Evolutionary conservation across 805 yeast genomes (phyloP).

Genomic region (Lipomyces chichibuensis): DNA sequence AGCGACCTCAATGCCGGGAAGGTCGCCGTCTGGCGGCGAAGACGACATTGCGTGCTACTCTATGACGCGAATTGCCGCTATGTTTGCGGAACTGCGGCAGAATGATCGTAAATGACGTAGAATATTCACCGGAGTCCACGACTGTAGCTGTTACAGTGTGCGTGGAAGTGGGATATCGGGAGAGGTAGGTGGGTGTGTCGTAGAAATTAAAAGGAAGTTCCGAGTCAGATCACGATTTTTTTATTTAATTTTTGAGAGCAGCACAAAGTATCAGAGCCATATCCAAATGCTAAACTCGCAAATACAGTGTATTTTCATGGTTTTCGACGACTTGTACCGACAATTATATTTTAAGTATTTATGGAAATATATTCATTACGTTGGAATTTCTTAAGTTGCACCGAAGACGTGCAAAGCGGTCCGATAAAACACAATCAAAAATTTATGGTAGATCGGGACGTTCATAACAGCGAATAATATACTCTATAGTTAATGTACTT

Average conservation of each 20-base stretch:
- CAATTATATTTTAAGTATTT: too few species aligned
- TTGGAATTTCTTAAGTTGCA: too few species aligned
- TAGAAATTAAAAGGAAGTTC: not conserved
- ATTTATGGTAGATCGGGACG: too few species aligned
- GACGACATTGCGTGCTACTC: not conserved
- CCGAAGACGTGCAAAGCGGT: too few species aligned
- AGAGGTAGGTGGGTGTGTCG: not conserved
- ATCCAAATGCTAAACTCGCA: not conserved
- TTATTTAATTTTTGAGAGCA: too few species aligned
- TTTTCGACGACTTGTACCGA: not conserved
- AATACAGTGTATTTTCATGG: not conserved
- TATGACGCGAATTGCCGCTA: not conserved
- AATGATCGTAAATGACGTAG: not conserved
- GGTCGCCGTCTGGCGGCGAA: not conserved
- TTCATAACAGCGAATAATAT: too few species aligned
- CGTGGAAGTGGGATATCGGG: not conserved
- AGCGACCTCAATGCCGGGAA: not conserved
- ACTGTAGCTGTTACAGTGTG: not conserved
- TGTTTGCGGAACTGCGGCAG: not conserved
- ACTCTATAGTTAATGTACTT: too few species aligned
- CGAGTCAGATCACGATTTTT: not conserved
- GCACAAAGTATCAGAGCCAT: not conserved
- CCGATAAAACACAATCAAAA: too few species aligned
- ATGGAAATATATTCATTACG: not conserved
- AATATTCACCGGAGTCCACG: not conserved